These are phyloP conservation scores for Penicillium psychrofluorescens DNA, from an alignment of 495 filamentous ascomycete genomes.

Conservation along the genomic window DNA sequence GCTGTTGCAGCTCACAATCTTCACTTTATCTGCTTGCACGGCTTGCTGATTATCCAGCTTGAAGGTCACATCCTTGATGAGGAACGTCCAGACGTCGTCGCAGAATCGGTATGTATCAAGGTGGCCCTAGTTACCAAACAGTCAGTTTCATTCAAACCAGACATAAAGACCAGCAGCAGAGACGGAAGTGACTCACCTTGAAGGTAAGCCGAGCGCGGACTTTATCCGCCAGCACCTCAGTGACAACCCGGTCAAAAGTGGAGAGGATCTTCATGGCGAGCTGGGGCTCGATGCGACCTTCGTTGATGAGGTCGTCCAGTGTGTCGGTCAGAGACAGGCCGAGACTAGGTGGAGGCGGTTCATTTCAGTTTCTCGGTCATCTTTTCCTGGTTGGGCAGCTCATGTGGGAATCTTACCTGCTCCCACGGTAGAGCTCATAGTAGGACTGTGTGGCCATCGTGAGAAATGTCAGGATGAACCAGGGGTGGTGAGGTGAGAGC, in stretches of 20 bases:
- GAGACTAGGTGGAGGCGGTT: constrained; percentile 51
- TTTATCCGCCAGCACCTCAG: constrained; percentile 81
- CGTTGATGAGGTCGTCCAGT: constrained; percentile 90
- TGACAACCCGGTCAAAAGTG: constrained; percentile 85
- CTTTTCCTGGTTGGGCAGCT: neutral
- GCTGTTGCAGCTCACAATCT: constrained; percentile 94
- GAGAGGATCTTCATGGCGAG: constrained; percentile 95
- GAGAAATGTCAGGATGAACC: neutral
- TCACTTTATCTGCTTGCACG: constrained; percentile 73
- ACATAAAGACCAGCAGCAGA: neutral
- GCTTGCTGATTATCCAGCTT: constrained; percentile 78
- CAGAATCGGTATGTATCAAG: constrained; percentile 99
- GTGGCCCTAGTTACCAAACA: constrained; percentile 58
- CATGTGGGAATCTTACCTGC: constrained; percentile 56
- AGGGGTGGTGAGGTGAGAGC: no score
- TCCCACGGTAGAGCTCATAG: constrained; percentile 96
- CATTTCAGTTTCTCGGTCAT: constrained; percentile 5
- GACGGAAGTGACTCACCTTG: constrained; percentile 65
- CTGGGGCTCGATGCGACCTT: constrained; percentile 90
- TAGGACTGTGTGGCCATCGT: constrained; percentile 44
- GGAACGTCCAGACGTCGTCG: constrained; percentile 99
- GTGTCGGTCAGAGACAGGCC: constrained; percentile 89
- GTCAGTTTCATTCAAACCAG: constrained; percentile 7
- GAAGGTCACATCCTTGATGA: constrained; percentile 97
- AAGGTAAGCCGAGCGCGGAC: constrained; percentile 88